phyloP scores from a whole-genome alignment of 1,284 basidiomycete species.

The Grifola frondosa region DNA sequence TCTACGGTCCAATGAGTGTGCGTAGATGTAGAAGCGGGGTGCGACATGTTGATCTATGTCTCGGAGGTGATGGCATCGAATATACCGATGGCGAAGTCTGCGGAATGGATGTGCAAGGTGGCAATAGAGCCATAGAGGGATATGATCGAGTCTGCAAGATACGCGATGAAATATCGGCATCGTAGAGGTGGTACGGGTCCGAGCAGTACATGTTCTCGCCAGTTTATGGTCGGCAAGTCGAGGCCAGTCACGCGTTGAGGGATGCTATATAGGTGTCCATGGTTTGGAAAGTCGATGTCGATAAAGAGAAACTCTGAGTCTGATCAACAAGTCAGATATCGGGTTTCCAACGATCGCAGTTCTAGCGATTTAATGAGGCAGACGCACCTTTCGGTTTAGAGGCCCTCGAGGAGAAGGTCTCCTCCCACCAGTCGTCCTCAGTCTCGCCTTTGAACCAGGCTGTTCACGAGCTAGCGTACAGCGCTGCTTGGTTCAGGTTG shows the following conservation, averaged over 20 bases:
- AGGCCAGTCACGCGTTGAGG: constrained; percentile 95
- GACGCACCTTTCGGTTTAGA: constrained; percentile 88
- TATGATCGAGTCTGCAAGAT: constrained; percentile 88
- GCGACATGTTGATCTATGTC: constrained; percentile 91
- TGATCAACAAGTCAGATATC: constrained; percentile 31
- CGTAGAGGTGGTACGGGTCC: constrained; percentile 95
- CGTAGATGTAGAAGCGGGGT: constrained; percentile 62
- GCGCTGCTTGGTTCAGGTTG: constrained; percentile 49
- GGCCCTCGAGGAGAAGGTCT: constrained; percentile 87
- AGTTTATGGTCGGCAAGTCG: constrained; percentile 82
- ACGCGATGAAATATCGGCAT: constrained; percentile 98
- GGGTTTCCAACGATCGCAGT: too few relatives aligned
- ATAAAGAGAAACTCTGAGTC: constrained; percentile 93
- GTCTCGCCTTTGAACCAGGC: constrained; percentile 87
- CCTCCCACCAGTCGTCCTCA: constrained; percentile 88
- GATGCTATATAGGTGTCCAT: constrained; percentile 90
- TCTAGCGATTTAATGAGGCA: neutral
- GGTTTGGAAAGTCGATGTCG: constrained; percentile 92
- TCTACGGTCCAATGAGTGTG: constrained; percentile 97
- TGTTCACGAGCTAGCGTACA: constrained; percentile 52
- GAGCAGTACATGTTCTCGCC: constrained; percentile 70
- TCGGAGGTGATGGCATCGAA: constrained; percentile 93
- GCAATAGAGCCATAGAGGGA: constrained; percentile 93
- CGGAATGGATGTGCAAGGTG: constrained; percentile 89
- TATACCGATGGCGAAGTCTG: constrained; percentile 82